Evolutionary conservation across 1,284 basidiomycete species (phyloP).

Genomic region (Pascua guehoae): DNA sequence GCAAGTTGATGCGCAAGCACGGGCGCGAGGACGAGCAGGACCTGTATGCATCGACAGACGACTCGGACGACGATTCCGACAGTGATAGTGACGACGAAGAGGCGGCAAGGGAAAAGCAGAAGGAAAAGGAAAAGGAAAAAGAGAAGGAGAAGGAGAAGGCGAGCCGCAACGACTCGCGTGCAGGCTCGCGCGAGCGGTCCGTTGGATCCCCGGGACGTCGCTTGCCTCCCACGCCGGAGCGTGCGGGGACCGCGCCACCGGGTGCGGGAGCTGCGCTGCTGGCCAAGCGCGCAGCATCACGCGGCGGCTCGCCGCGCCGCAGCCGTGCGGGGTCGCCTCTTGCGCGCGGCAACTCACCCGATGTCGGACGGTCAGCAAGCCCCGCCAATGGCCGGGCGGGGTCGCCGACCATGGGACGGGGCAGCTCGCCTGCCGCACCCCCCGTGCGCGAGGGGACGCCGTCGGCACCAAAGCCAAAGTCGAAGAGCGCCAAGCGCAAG

Average conservation of each 20-base stretch:
- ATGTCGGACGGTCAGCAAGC: constrained; percentile 12
- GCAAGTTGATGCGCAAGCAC: constrained; percentile 37
- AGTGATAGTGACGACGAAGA: constrained; percentile 20
- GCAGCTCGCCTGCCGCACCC: constrained; percentile 19
- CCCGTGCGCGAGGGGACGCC: constrained; percentile 16
- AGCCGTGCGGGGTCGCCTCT: constrained; percentile 20
- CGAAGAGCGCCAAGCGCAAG: constrained; percentile 19
- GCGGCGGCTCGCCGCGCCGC: constrained; percentile 31
- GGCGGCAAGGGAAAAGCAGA: constrained; percentile 22
- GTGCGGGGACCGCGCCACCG: constrained; percentile 28
- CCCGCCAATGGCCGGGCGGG: constrained; percentile 11
- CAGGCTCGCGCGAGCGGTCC: constrained; percentile 20
- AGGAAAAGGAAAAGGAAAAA: constrained; percentile 29
- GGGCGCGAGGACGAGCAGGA: constrained; percentile 14
- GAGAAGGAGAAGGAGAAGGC: constrained; percentile 27
- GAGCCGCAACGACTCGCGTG: constrained; percentile 19
- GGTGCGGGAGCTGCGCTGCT: constrained; percentile 36
- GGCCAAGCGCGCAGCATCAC: constrained; percentile 40
- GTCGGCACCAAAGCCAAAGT: constrained; percentile 1
- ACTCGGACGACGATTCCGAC: constrained; percentile 18
- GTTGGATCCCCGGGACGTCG: constrained; percentile 5
- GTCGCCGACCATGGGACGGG: constrained; percentile 15
- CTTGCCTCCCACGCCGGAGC: constrained; percentile 23
- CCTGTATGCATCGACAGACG: constrained; percentile 13
- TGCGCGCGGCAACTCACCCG: constrained; percentile 21